These are phyloP conservation scores for Penicillium macrosclerotiorum DNA, from an alignment of 495 filamentous ascomycete species.

Conservation along the genomic window DNA sequence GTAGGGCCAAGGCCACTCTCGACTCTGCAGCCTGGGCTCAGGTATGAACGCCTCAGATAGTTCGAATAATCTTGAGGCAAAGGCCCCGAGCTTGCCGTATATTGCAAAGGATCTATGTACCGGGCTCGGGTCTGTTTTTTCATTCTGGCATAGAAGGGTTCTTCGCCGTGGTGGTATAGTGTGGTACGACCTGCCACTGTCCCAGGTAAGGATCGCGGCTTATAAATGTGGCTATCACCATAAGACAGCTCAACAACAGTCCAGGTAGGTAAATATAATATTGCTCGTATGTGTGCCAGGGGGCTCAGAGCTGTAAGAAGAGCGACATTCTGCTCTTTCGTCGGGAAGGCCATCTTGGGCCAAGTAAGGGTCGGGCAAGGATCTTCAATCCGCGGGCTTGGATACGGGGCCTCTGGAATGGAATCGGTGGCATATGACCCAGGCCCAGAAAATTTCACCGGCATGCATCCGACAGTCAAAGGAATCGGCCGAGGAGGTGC, in stretches of 20 bases:
- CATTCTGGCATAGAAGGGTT: slow-evolving; percentile 22
- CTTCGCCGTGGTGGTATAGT: slow-evolving; percentile 20
- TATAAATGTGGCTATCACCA: slow-evolving; percentile 22
- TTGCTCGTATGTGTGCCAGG: slow-evolving; percentile 22
- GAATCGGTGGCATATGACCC: slow-evolving; percentile 11
- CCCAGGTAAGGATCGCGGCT: slow-evolving; percentile 19
- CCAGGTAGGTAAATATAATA: slow-evolving; percentile 23
- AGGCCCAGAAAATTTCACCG: slow-evolving; percentile 19
- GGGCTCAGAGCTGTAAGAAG: slow-evolving; percentile 18
- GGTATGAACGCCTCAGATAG: slow-evolving; percentile 21
- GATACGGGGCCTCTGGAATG: slow-evolving; percentile 16
- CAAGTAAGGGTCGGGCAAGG: slow-evolving; percentile 22
- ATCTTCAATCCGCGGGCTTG: slow-evolving; percentile 22
- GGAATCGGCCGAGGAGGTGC: slow-evolving; percentile 23
- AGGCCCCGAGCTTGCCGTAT: neutral
- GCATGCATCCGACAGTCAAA: slow-evolving; percentile 28
- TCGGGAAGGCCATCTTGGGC: slow-evolving; percentile 22
- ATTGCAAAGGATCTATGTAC: slow-evolving; percentile 10
- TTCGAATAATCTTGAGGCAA: slow-evolving; percentile 26
- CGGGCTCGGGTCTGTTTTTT: slow-evolving; percentile 15
- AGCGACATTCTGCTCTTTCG: slow-evolving; percentile 16
- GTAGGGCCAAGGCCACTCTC: slow-evolving; percentile 14
- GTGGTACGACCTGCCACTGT: slow-evolving; percentile 24
- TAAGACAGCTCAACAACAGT: slow-evolving; percentile 23
- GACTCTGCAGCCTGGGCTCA: slow-evolving; percentile 21